Evolutionary conservation across 2,329 filamentous ascomycete species (phyloP).

Genomic region (Leptographium wingfieldii): DNA sequence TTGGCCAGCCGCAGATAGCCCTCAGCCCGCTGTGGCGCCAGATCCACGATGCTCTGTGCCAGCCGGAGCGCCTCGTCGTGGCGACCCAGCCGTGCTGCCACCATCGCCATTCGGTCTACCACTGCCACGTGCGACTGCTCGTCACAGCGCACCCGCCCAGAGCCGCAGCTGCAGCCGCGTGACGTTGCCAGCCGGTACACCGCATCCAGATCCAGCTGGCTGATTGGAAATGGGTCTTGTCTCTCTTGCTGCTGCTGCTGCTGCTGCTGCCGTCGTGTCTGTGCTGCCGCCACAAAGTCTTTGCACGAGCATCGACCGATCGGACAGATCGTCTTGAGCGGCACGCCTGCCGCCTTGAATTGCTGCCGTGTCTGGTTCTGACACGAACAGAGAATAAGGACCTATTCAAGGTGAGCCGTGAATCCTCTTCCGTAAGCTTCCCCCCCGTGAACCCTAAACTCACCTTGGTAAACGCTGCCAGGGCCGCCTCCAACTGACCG

Average conservation of each 20-base stretch:
- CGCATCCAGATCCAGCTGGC: slow-evolving; percentile 8
- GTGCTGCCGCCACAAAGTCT: slow-evolving; percentile 10
- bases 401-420: background rate
- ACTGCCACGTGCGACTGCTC: slow-evolving; percentile 3
- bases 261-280: slow-evolving; percentile 1
- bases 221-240: background rate
- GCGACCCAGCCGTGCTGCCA: background rate
- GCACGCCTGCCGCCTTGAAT: slow-evolving; percentile 3
- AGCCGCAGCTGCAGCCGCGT: slow-evolving; percentile 8
- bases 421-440: background rate
- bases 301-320: slow-evolving; percentile 9
- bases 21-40: slow-evolving; percentile 5
- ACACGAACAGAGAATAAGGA: slow-evolving; percentile 8
- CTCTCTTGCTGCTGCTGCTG: too few species aligned
- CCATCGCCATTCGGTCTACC: slow-evolving; percentile 3
- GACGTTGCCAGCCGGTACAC: slow-evolving; percentile 5
- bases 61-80: background rate
- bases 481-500: background rate
- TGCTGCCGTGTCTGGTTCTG: background rate
- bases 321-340: slow-evolving; percentile 6
- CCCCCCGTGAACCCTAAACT: background rate
- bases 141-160: slow-evolving; percentile 6
- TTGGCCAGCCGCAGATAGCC: slow-evolving; percentile 12
- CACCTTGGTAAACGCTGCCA: background rate
- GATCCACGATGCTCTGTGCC: slow-evolving; percentile 8